Base-by-base conservation (phyloP, 2,329 filamentous ascomycete genomes). In the Elsinoe batatas region DNA sequence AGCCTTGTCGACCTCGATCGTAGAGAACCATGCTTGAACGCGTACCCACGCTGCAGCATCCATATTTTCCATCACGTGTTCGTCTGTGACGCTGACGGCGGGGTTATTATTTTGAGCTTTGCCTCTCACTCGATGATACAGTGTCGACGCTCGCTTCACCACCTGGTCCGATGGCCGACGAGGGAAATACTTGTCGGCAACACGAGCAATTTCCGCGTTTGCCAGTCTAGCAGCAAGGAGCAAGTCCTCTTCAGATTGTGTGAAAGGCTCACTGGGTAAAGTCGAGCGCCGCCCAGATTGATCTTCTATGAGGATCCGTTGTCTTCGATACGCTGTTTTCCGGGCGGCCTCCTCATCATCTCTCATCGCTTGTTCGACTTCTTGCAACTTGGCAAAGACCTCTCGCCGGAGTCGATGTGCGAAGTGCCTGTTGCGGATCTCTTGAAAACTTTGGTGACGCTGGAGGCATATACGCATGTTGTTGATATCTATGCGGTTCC, bases 181-280 rank as follows among this genome's bases (percentile, higher is more conserved):
- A 10, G 58, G 58, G 17, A 59, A 59, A 32, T 54, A 30, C 22
- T 54, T 54, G 33, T 58, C 51, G 8, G 58, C 56, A 11, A 55
- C 36, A 26, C 56, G 47, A 22, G 53, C 57, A 15, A 59, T 49
- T 26, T 59, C 58, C 5, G 53, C 47, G 12, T 40, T 20, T 17
- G 49, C 56, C 7, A 59, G 2, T 5, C 56, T 43, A 18, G 56
- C 57, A 32, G 58, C 56, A 15, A 58, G 42, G 12, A 59, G 42
- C 2, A 58, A 33, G 8, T 58, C 58, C 8, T 56, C 56, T 20
- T 59, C 58, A 3, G 51, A 11, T 18, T 54, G 42, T 2, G 38
- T 56, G 17, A 49, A 59, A n/a, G 50, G 54, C 22, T 58, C 53
- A 8, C 42, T 35, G 2, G 56, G 20, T 2, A 42, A 49, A 26